Base-by-base conservation (phyloP, 345 rosid species). In the Physaria fendleri region DNA sequence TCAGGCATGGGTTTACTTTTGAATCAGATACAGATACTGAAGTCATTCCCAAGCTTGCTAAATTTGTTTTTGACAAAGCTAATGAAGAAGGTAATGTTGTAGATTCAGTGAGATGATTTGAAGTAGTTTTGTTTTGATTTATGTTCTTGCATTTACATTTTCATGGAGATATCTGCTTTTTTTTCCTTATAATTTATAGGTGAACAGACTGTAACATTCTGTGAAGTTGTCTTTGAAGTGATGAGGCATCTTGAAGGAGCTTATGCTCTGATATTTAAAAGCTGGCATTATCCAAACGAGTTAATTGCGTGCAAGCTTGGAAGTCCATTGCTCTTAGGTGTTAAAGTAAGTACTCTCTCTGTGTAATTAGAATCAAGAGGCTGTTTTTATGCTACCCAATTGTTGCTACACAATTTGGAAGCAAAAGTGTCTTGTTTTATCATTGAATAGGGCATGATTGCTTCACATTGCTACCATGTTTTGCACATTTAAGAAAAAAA, bases 191-290 rank as follows among this genome's bases (percentile, higher is more conserved):
- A 61, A 14, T 62, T 48, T 72, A 65, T 80, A 92, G 97, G 90
- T 66, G 84, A 60, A 42, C 81, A 75, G 63, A 70, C 76, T 18
- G 91, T 83, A 42, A 68, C 91, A 35, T 93, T 93, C 74, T 78
- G 89, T 73, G 89, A 89, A 71, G 97, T 93, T 73, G 97, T 93
- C 22, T 76, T 85, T 62, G 99, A 93, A 78, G 95, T 93, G 59
- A 83, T 93, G 90, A 80, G 91, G 64, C 97, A 85, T 65, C 94
- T 93, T 56, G 99, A 89, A 65, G 99, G 99, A 66, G 99, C 99
- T 35, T 93, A 89, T 77, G 99, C 99, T 49, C 99, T 93, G 66
- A 76, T 89, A 15, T 89, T 93, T 66, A 93, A 89, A 77, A 93
- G 99, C 69, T 64, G 71, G 49, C 97, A 87, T 65, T 93, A 93